Evolutionary conservation across 352 stramenopile genomes (phyloP).

Genomic region (Plasmopara muralis): DNA sequence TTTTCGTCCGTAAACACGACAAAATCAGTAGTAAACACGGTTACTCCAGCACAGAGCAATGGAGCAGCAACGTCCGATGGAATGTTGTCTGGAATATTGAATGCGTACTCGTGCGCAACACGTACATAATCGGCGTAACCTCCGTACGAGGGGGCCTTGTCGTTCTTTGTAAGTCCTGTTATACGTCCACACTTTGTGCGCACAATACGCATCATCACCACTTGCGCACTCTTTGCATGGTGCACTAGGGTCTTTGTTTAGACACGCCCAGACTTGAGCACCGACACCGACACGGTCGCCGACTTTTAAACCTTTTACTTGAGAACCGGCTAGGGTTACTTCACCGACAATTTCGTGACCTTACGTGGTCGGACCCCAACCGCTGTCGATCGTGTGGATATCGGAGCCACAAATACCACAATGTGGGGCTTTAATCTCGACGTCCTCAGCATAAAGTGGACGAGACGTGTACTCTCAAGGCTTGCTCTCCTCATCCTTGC

Average conservation of each 20-base stretch:
- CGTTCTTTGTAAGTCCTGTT: slow-evolving; percentile 26
- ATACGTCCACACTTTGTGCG: slow-evolving; percentile 42
- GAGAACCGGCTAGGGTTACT: slow-evolving; percentile 8
- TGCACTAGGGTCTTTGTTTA: slow-evolving; percentile 41
- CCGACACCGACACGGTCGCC: slow-evolving; percentile 17
- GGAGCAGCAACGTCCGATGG: slow-evolving; percentile 15
- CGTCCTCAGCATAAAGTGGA: slow-evolving; percentile 7
- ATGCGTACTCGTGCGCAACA: slow-evolving; percentile 44
- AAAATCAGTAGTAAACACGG: slow-evolving; percentile 36
- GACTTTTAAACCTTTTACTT: slow-evolving; percentile 15
- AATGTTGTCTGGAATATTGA: slow-evolving; percentile 28
- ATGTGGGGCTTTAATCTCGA: slow-evolving; percentile 20
- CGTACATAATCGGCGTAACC: slow-evolving; percentile 76
- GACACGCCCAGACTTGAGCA: slow-evolving; percentile 33
- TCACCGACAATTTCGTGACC: slow-evolving; percentile 38
- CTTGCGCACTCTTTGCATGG: slow-evolving; percentile 49
- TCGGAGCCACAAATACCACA: slow-evolving; percentile 22
- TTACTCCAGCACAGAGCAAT: slow-evolving; percentile 13
- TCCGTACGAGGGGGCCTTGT: slow-evolving; percentile 34
- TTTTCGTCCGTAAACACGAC: slow-evolving; percentile 47
- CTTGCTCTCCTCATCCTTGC: slow-evolving; percentile 24
- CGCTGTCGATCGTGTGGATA: slow-evolving; percentile 18
- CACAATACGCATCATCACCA: slow-evolving; percentile 59
- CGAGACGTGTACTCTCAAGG: slow-evolving; percentile 32
- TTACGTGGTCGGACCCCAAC: slow-evolving; percentile 24